These are phyloP conservation scores for Calonectria henricotiae DNA, from an alignment of 2,329 filamentous ascomycete genomes.

Conservation along the genomic window DNA sequence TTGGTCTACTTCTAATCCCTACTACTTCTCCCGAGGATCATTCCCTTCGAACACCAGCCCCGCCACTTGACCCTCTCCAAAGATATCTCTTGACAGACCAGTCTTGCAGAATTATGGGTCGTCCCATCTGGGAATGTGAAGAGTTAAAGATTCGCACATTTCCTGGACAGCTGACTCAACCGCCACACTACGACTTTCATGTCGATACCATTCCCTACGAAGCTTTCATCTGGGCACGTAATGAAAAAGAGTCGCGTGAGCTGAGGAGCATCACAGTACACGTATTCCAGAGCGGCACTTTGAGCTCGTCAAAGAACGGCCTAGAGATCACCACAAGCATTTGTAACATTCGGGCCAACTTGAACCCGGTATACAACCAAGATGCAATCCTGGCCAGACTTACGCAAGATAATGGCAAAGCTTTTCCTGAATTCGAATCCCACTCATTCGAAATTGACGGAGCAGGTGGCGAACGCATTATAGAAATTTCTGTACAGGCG, in stretches of 20 bases:
- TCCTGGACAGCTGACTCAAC: background rate
- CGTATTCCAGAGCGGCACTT: background rate
- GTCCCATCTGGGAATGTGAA: background rate
- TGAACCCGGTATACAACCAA: background rate
- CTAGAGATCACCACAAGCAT: background rate
- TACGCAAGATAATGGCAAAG: background rate
- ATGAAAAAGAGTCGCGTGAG: background rate
- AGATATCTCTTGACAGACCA: conserved; percentile 10
- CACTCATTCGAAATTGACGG: conserved; percentile 9
- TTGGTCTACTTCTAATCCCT: conserved; percentile 2
- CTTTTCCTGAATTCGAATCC: background rate
- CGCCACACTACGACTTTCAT: background rate
- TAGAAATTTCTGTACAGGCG: background rate
- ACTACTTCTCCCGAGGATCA: background rate
- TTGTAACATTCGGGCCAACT: background rate
- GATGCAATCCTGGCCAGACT: background rate
- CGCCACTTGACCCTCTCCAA: background rate
- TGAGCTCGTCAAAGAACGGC: background rate
- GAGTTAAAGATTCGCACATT: background rate
- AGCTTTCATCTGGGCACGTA: conserved; percentile 10
- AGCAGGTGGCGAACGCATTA: background rate
- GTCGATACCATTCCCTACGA: conserved; percentile 5
- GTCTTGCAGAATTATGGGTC: background rate
- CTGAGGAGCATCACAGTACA: background rate
- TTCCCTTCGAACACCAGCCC: background rate